Conservation (phyloP, 176 grass and related monocot species). For the Cenchrus fungigraminus region DNA sequence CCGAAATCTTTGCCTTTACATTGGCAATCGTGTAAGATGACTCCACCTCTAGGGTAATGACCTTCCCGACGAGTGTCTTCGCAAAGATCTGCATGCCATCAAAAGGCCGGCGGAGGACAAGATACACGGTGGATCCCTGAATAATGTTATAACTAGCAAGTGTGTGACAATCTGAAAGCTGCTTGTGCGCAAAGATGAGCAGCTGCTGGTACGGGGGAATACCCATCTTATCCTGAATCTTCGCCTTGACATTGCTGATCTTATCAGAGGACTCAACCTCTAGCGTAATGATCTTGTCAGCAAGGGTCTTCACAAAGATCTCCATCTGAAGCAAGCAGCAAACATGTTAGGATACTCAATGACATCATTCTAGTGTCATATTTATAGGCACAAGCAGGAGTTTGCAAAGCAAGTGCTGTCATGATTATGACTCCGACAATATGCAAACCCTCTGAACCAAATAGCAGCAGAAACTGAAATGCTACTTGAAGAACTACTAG, state of each 20-base stretch:
- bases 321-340: too few relatives aligned
- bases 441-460: conserved; percentile 10
- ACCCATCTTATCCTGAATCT: background rate
- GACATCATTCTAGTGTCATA: too few relatives aligned
- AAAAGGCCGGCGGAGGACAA: background rate
- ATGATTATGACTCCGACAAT: too few relatives aligned
- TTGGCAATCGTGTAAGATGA: background rate
- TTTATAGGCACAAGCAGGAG: too few relatives aligned
- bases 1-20: background rate
- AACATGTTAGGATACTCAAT: too few relatives aligned
- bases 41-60: background rate
- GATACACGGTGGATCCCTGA: background rate
- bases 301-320: too few relatives aligned
- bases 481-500: background rate
- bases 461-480: too few relatives aligned
- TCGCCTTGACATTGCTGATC: background rate
- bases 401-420: too few relatives aligned
- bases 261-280: background rate
- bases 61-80: background rate
- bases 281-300: too few relatives aligned
- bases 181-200: background rate
- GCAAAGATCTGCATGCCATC: background rate
- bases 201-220: background rate
- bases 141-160: background rate
- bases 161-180: background rate